Base-by-base conservation (phyloP, 2,329 filamentous ascomycete genomes). In the Colletotrichum graminicola region DNA sequence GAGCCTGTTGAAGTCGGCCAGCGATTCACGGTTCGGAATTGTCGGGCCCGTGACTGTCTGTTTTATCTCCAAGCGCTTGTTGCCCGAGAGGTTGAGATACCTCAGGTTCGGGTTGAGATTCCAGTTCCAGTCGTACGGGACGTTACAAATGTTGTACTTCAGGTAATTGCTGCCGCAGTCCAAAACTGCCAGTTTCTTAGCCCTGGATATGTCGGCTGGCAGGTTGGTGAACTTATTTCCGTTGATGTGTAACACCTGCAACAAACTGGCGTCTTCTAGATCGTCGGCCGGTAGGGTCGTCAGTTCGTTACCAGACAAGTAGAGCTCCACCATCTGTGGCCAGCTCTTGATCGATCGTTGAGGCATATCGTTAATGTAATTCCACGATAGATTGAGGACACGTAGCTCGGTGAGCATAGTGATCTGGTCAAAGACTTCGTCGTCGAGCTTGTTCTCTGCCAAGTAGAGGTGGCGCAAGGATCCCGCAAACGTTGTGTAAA, bases 111-210 rank as follows among this genome's bases (percentile, higher is more conserved):
- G 94, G 77, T 99, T 99, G 87, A 96, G 93, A 78, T 98, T 98
- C 96, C 96, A 99, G 77, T 99, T 99, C 96, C 96, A 99, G 79
- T 99, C 96, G 79, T 99, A 99, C 0, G 95, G 96, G 87, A 97
- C 97, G 78, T 99, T 99, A 39, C 94, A 96, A 59, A 99, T 97
- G 79, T 99, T 99, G 87, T 99, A 99, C 81, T 98, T 99, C 68
- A 99, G 86, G 29, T 90, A 91, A 79, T 99, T 99, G 86, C 93
- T 98, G 72, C 95, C 95, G 73, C 97, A 97, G 81, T 99, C 96
- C 62, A 99, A 86, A 61, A 98, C 92, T 6, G 94, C 92, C 34
- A 99, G 88, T 80, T 96, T 96, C 82, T 94, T 93, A 55, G 97
- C 94, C 80, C 97, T 94, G 73, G 94, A 97, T 60, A 99, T 91